These are phyloP conservation scores for Entamoeba invadens DNA, from an alignment of 208 protist genomes.

Conservation along the genomic window DNA sequence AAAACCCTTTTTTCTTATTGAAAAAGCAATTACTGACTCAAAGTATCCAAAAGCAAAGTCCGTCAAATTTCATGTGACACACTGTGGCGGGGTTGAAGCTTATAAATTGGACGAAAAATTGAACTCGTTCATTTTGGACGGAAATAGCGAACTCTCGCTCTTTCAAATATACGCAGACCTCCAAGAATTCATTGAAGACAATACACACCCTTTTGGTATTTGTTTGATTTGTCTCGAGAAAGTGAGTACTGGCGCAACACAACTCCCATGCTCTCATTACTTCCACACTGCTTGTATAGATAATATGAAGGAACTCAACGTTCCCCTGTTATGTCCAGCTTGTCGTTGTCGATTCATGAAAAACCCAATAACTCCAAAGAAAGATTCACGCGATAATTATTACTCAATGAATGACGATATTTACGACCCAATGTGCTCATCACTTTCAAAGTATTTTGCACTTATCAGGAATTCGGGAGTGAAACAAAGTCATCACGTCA, in stretches of 20 bases:
- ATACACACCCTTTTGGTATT: not conserved
- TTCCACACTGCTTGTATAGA: not conserved
- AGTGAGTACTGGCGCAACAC: not conserved
- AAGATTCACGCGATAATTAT: not conserved
- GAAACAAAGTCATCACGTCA: not conserved
- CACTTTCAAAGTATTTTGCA: not conserved
- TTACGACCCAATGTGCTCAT: not conserved
- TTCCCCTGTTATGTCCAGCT: not conserved
- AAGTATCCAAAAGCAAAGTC: not conserved
- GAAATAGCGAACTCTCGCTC: not conserved
- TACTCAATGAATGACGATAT: not conserved
- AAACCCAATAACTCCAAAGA: not conserved
- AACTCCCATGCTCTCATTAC: not conserved
- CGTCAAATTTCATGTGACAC: not conserved
- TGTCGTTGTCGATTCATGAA: not conserved
- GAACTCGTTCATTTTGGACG: not conserved
- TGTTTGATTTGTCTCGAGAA: not conserved
- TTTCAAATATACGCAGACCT: not conserved
- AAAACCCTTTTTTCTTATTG: not conserved
- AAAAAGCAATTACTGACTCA: not conserved
- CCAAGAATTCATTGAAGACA: not conserved
- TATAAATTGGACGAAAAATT: not conserved
- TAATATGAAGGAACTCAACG: not conserved
- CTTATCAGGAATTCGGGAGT: not conserved
- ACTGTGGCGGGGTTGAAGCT: not conserved